Percentiles rank a stretch among this genome's conserved stretches.
phyloP scores from a whole-genome alignment of 257 asterid genomes.

The Solanum neorickii region DNA sequence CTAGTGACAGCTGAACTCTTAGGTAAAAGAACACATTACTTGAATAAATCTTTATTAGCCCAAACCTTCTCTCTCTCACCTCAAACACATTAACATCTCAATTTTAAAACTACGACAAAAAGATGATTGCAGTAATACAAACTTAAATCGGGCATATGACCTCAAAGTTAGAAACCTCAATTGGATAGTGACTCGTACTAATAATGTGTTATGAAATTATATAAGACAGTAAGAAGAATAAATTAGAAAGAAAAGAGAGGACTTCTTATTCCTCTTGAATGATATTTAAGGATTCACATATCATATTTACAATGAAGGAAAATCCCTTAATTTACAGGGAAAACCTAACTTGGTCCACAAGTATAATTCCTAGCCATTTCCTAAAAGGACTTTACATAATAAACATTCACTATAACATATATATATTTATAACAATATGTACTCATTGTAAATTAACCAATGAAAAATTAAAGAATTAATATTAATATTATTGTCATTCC shows the following conservation, averaged over 20 bases:
- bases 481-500: not conserved
- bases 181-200: not conserved
- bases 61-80: not conserved
- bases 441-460: not conserved
- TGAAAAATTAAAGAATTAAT: not conserved
- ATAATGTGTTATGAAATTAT: not conserved
- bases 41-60: not conserved
- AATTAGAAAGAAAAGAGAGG: no score
- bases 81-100: not conserved
- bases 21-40: not conserved
- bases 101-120: not conserved
- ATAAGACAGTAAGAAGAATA: no score
- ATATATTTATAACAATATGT: no score
- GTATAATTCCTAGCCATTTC: no score
- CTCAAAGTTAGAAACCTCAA: not conserved
- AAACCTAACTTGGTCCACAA: not conserved
- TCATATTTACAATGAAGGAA: not conserved
- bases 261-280: not conserved
- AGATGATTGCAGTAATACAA: not conserved
- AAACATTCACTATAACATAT: no score
- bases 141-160: not conserved
- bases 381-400: not conserved
- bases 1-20: not conserved
- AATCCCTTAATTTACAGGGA: no score
- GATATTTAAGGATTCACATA: not conserved